Evolutionary conservation across 192 early-diverging fungal species (phyloP), one percentile per base, ranked within the genome.

Genomic region (Coemansia sp.): DNA sequence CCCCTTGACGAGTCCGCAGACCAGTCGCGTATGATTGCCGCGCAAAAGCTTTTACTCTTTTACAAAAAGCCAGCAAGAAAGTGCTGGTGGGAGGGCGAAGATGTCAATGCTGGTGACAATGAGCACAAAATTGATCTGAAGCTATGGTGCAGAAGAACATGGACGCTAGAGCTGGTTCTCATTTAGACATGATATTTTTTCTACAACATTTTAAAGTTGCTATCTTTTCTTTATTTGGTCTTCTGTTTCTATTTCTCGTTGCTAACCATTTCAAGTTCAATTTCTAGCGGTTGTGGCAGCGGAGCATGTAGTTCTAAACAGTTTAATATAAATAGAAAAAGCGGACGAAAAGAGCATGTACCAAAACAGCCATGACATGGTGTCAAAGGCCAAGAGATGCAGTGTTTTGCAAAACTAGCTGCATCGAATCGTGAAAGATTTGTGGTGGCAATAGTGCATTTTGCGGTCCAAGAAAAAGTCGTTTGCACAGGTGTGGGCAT

Each of bases 1-100:
- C 87, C 86, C 53, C 73, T 93, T 13, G 87, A 89, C 71, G 88
- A 87, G 37, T 87, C 88, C 4, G 84, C 86, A 52, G 84, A 85
- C 62, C 83, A 84, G 57, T 84, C 86, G 56, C 87, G 88, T 56
- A 85, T 87, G 80, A 86, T 88, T 12, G 89, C 89, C 13, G 89
- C 88, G 12, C 90, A 93, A 69, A 91, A 89, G 66, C 71, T 93
- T 29, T 63, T 91, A 13, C 67, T 91, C 28, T 91, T 93, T 59
- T 93, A 87, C 86, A 89, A 89, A 79, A 93, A 91, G 67, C 90
- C 91, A 16, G 91, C 91, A 66, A 86, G 89, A 68, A 92, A 92
- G 74, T 92, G 89, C 71, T 93, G 90, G 90, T 93, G 91, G 90
- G 90, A 93, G 77, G 87, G 89, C 20, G 83, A 84, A 42, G 86